phyloP scores from a whole-genome alignment of 306 rosid genomes.

The Macrotyloma uniflorum region DNA sequence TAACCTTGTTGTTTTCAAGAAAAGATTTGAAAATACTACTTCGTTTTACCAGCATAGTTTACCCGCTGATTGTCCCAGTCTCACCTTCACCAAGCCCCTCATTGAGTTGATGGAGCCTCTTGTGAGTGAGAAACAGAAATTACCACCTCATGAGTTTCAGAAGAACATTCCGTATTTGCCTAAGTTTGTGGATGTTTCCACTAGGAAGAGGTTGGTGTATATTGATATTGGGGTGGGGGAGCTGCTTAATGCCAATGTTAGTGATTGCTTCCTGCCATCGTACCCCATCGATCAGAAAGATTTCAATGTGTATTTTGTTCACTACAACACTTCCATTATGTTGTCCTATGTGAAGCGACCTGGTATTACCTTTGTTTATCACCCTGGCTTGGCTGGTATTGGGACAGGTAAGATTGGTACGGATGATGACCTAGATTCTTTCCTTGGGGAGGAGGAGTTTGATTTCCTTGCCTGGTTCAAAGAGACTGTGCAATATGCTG shows the following conservation, averaged over 20 bases:
- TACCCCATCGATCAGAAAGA: constrained; percentile 68
- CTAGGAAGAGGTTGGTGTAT: constrained; percentile 62
- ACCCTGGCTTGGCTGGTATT: constrained; percentile 83
- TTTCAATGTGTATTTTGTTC: constrained; percentile 83
- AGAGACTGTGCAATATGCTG: constrained; percentile 76
- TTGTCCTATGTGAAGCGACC: constrained; percentile 70
- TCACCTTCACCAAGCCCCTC: constrained; percentile 57
- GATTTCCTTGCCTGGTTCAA: constrained; percentile 88
- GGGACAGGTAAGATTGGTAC: constrained; percentile 26
- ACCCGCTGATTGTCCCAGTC: constrained; percentile 76
- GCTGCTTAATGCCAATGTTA: constrained; percentile 52
- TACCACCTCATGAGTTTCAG: constrained; percentile 32
- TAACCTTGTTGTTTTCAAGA: constrained; percentile 78
- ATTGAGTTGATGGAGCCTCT: constrained; percentile 73
- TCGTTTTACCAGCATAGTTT: constrained; percentile 55
- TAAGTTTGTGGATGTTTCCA: constrained; percentile 62
- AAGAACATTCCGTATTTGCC: constrained; percentile 61
- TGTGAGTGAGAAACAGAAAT: constrained; percentile 42
- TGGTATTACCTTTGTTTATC: constrained; percentile 90
- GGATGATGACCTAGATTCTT: constrained; percentile 56
- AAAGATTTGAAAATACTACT: constrained; percentile 47
- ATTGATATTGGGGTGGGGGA: constrained; percentile 84
- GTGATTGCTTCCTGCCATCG: constrained; percentile 66
- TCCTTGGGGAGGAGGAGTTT: constrained; percentile 69
- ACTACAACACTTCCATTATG: constrained; percentile 82